Conservation (phyloP, 2,329 filamentous ascomycete species). For the Apiospora malaysiana region DNA sequence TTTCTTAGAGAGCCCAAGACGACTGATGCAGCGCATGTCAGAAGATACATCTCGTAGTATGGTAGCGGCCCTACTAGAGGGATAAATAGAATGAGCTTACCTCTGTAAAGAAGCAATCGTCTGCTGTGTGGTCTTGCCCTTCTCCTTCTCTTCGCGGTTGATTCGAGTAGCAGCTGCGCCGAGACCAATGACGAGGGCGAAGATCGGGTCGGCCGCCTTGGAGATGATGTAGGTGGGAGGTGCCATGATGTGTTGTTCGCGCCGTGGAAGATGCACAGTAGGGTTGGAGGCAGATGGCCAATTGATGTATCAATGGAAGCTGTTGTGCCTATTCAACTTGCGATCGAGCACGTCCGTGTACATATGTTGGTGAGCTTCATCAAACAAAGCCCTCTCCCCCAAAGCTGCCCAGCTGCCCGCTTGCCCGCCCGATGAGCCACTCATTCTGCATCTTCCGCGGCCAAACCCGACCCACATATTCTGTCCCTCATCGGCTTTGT, state of each 20-base stretch:
- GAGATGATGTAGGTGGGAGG: slow-evolving; percentile 65
- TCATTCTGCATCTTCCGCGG: not conserved
- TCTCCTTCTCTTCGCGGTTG: slow-evolving; percentile 65
- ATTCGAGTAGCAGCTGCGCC: slow-evolving; percentile 62
- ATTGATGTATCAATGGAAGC: not conserved
- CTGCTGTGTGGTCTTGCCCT: slow-evolving; percentile 58
- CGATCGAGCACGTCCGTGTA: not conserved
- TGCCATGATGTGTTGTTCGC: slow-evolving; percentile 47
- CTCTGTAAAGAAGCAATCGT: slow-evolving; percentile 55
- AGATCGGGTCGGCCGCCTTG: slow-evolving; percentile 63
- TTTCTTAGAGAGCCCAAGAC: slow-evolving; percentile 9
- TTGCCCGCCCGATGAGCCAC: too few species aligned
- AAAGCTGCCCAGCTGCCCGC: too few species aligned
- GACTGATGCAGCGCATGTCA: slow-evolving; percentile 7
- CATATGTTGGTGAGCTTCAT: not conserved
- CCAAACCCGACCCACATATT: not conserved
- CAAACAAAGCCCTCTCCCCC: not conserved
- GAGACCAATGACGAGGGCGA: slow-evolving; percentile 62
- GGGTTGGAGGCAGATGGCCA: not conserved
- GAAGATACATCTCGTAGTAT: not conserved
- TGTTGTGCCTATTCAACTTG: not conserved
- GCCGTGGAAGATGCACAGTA: not conserved
- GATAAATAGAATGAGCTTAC: slow-evolving; percentile 34
- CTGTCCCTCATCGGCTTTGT: not conserved
- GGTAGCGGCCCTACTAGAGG: not conserved